A percentile compares a stretch with the other conserved stretches of the same genome.
These are phyloP conservation scores for Fomitopsis betulina DNA, from an alignment of 1,284 basidiomycete species.

Conservation along the genomic window DNA sequence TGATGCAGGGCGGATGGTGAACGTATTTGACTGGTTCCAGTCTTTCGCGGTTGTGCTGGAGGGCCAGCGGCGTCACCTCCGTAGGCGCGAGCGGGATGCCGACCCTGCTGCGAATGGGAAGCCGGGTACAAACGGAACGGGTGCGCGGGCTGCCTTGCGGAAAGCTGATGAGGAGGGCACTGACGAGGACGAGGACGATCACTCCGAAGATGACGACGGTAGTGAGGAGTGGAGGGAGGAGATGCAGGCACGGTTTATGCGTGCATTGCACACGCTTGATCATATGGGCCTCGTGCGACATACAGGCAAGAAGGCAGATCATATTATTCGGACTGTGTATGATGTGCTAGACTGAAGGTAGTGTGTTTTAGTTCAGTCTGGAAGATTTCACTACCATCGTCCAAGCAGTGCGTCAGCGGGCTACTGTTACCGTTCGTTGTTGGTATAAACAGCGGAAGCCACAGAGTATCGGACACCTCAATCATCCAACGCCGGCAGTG, in stretches of 20 bases:
- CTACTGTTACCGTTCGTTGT: too few species aligned
- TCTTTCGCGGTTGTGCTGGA: slow-evolving; percentile 62
- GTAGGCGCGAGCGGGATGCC: neutral
- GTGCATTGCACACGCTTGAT: slow-evolving; percentile 74
- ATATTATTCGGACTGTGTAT: slow-evolving; percentile 64
- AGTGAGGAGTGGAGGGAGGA: slow-evolving; percentile 54
- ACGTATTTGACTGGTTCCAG: slow-evolving; percentile 80
- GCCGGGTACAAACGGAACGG: neutral
- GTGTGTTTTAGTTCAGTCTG: too few species aligned
- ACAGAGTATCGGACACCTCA: neutral
- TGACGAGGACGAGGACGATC: slow-evolving; percentile 27
- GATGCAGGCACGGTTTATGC: slow-evolving; percentile 71
- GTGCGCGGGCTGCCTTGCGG: slow-evolving; percentile 1
- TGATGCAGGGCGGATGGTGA: slow-evolving; percentile 74
- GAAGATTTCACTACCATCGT: too few species aligned
- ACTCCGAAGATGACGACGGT: slow-evolving; percentile 33
- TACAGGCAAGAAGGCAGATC: slow-evolving; percentile 71
- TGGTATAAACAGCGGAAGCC: too few species aligned
- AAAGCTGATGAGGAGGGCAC: slow-evolving; percentile 13
- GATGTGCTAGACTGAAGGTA: slow-evolving; percentile 37
- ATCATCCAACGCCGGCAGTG: neutral
- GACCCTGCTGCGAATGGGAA: neutral
- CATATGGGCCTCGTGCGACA: slow-evolving; percentile 75
- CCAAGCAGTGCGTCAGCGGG: too few species aligned
- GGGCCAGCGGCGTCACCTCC: slow-evolving; percentile 37